Evolutionary conservation across 2,329 filamentous ascomycete species (phyloP).

Genomic region (Xylariomycetidae sp.): DNA sequence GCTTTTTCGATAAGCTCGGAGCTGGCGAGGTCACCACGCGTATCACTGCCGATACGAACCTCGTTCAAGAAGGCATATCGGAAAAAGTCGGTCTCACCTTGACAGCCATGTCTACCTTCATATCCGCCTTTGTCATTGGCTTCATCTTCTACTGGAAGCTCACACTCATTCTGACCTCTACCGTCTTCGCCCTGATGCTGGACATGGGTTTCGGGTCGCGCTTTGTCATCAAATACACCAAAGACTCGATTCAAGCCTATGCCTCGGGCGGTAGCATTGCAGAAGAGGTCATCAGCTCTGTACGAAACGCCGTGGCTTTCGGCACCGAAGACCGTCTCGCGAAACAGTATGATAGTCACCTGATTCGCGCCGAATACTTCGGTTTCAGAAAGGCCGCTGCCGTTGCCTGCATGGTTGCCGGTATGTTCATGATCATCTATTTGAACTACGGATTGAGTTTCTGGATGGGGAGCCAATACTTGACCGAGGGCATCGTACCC

Average conservation of each 20-base stretch:
- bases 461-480: conserved; percentile 77
- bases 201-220: conserved; percentile 69
- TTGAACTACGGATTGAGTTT: conserved; percentile 84
- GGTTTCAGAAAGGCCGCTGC: conserved; percentile 72
- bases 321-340: conserved; percentile 92
- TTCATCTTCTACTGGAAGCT: conserved; percentile 93
- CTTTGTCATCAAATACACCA: conserved; percentile 78
- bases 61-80: conserved; percentile 89
- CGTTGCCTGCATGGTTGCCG: conserved; percentile 73
- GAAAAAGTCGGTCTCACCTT: conserved; percentile 81
- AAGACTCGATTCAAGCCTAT: conserved; percentile 72
- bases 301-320: conserved; percentile 89
- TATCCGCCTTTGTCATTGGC: conserved; percentile 84
- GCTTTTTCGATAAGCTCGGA: conserved; percentile 87
- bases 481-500: conserved; percentile 60
- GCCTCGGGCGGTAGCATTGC: conserved; percentile 82
- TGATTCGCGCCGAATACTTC: conserved; percentile 67
- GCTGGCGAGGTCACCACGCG: conserved; percentile 91
- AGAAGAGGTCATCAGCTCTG: conserved; percentile 90
- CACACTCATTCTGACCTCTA: conserved; percentile 79
- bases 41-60: conserved; percentile 89
- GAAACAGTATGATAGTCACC: conserved; percentile 73
- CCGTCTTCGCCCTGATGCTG: conserved; percentile 72
- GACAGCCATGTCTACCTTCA: conserved; percentile 73
- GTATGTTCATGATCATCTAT: conserved; percentile 80